These are phyloP conservation scores for Fistulinella cinereoalba DNA, from an alignment of 1,284 basidiomycete genomes.

Conservation along the genomic window DNA sequence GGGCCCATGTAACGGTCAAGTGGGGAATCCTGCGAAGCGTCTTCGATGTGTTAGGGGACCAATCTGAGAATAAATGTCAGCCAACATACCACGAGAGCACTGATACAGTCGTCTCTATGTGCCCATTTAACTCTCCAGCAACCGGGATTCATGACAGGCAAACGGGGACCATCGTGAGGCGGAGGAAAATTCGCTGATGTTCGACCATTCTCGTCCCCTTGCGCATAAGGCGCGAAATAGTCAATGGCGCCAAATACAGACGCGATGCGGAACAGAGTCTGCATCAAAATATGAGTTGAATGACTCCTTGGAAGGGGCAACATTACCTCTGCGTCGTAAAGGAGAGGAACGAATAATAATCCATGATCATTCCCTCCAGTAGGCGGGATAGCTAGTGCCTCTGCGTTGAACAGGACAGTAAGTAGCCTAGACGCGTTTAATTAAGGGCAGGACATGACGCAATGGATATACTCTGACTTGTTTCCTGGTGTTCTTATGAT, in stretches of 20 bases:
- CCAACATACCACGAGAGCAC: conserved; percentile 58
- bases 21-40: conserved; percentile 66
- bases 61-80: no score
- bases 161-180: conserved; percentile 56
- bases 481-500: conserved; percentile 33
- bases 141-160: conserved; percentile 50
- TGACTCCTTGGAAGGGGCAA: neutral
- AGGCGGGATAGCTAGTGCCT: conserved; percentile 41
- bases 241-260: conserved; percentile 58
- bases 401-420: conserved; percentile 53
- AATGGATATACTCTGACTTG: conserved; percentile 22
- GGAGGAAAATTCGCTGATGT: conserved; percentile 33
- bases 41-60: no score
- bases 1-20: conserved; percentile 75
- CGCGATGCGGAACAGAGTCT: conserved; percentile 48
- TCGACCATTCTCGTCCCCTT: conserved; percentile 22
- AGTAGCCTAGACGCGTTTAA: conserved; percentile 42
- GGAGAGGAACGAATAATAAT: conserved; percentile 54
- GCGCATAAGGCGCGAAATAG: conserved; percentile 30
- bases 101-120: conserved; percentile 69
- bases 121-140: conserved; percentile 78
- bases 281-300: conserved; percentile 6
- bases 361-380: conserved; percentile 28
- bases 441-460: neutral
- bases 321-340: conserved; percentile 56